A percentile compares a stretch with the other conserved stretches of the same genome.
phyloP scores from a whole-genome alignment of 2,329 filamentous ascomycete species.

The Talaromyces sp. region DNA sequence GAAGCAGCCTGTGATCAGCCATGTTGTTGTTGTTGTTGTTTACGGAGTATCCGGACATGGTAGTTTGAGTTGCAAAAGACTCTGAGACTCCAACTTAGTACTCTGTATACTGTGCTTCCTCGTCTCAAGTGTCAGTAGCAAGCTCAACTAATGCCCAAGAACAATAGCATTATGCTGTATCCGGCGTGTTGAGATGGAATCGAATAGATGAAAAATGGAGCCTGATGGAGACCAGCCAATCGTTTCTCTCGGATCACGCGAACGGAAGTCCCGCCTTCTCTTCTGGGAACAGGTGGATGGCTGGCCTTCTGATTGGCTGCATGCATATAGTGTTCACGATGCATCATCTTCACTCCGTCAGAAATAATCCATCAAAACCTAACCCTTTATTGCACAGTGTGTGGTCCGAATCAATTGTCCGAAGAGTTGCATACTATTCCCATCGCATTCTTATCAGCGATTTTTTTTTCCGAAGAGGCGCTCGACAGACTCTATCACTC shows the following conservation, averaged over 20 bases:
- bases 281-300: neutral
- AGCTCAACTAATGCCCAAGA: neutral
- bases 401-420: too few species aligned
- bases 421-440: too few species aligned
- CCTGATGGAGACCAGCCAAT: neutral
- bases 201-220: neutral
- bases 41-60: neutral
- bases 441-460: too few species aligned
- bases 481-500: too few species aligned
- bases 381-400: too few species aligned
- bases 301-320: neutral
- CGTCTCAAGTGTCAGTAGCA: neutral
- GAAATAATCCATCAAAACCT: too few species aligned
- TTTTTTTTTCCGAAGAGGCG: too few species aligned
- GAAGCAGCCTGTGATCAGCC: neutral
- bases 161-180: neutral
- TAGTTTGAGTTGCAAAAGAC: neutral
- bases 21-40: neutral
- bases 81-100: neutral
- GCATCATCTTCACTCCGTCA: neutral
- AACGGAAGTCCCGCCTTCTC: neutral
- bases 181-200: neutral
- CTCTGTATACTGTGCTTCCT: neutral
- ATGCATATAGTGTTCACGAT: neutral
- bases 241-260: neutral